Percentiles rank a stretch among this genome's conserved stretches.
Conservation (phyloP, 768 basidiomycete genomes). For the Tricholoma furcatifolium region DNA sequence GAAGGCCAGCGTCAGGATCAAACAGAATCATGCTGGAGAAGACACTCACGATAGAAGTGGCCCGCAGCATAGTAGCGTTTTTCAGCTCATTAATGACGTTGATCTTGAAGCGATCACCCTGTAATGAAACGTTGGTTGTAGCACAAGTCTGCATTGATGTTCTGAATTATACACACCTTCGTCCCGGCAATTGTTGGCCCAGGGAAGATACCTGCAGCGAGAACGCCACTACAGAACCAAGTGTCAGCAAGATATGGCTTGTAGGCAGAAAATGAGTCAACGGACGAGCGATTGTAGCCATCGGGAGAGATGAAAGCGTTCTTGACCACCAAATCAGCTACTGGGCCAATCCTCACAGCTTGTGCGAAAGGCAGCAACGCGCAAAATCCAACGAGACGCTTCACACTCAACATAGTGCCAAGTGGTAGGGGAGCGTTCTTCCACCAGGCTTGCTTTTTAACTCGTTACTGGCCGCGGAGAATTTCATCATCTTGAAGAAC, state of each 20-base stretch:
- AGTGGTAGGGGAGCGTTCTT: not conserved
- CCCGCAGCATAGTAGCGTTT: conserved; percentile 2
- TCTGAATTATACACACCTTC: no score
- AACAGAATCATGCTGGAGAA: not conserved
- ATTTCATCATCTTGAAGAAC: no score
- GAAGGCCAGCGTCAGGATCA: not conserved
- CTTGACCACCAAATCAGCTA: conserved; percentile 5
- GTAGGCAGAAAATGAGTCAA: not conserved
- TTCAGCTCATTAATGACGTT: conserved; percentile 5
- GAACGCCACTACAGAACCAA: not conserved
- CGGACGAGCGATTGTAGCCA: conserved; percentile 4
- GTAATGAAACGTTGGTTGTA: not conserved
- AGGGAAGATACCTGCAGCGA: not conserved
- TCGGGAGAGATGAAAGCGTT: conserved; percentile 3
- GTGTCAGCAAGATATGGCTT: not conserved
- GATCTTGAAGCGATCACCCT: conserved; percentile 8
- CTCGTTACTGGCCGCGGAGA: no score
- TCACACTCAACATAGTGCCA: not conserved
- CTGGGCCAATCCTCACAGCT: conserved; percentile 5
- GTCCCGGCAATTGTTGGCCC: no score
- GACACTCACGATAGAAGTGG: conserved; percentile 1
- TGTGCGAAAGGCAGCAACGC: not conserved
- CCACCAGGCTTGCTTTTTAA: not conserved
- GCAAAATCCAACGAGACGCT: not conserved
- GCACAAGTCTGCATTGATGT: no score